Percentiles rank a stretch among this genome's conserved stretches.
These are phyloP conservation scores for Ceratobasidium sp. DNA, from an alignment of 1,284 basidiomycete species.

Conservation along the genomic window DNA sequence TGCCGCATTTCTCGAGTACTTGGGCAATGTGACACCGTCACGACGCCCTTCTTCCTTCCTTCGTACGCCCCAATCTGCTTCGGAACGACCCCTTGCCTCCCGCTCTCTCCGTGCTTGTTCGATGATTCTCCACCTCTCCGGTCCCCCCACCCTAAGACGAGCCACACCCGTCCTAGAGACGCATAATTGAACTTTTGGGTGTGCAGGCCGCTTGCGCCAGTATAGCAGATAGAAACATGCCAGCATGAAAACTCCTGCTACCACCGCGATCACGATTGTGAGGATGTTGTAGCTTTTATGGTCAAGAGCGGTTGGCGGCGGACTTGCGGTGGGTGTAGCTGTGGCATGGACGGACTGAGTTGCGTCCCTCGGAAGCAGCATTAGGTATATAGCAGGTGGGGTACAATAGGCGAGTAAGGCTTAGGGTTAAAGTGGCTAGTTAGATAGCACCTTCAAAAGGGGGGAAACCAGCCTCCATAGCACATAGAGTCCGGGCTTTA, in stretches of 20 bases:
- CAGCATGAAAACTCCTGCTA: neutral
- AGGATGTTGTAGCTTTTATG: conserved; percentile 10
- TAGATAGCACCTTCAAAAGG: neutral
- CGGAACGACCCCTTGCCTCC: neutral
- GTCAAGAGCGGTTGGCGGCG: neutral
- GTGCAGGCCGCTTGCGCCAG: conserved; percentile 21
- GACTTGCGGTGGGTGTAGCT: neutral
- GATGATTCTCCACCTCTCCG: conserved; percentile 22
- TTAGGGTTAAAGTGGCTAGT: neutral
- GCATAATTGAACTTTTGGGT: neutral
- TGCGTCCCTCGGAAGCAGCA: conserved; percentile 21
- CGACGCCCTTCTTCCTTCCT: conserved; percentile 18
- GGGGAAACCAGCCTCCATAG: neutral
- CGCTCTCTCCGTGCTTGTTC: conserved; percentile 19
- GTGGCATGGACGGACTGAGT: neutral
- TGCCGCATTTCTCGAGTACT: conserved; percentile 6
- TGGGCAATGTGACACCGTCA: neutral
- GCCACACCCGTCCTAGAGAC: conserved; percentile 29
- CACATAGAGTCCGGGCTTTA: neutral
- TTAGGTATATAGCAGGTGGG: neutral
- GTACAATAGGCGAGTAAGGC: too few species aligned
- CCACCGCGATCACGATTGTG: neutral
- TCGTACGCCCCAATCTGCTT: conserved; percentile 2
- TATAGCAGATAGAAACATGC: conserved; percentile 24
- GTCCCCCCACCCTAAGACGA: neutral